Conservation (phyloP, 768 basidiomycete species). For the Lactarius sp. region DNA sequence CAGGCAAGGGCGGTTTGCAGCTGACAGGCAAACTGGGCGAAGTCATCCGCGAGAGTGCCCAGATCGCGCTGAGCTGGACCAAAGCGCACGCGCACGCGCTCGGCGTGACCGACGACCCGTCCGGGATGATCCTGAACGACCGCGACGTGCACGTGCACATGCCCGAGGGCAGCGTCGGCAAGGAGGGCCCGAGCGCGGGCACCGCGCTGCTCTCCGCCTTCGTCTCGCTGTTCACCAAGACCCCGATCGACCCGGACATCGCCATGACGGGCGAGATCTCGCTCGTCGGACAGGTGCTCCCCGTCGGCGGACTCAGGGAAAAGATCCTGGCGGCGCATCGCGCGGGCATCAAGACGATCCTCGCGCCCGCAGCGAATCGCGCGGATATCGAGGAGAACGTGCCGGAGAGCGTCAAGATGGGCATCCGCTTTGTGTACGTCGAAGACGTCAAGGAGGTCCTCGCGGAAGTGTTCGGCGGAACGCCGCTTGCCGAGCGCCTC, state of each 20-base stretch:
- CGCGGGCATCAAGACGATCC: conserved; percentile 89
- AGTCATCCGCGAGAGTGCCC: conserved; percentile 93
- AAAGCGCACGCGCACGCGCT: conserved; percentile 86
- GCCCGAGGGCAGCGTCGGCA: conserved; percentile 90
- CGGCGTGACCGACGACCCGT: conserved; percentile 69
- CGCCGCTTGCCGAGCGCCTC: conserved; percentile 57
- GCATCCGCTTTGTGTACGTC: conserved; percentile 93
- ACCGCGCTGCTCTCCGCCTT: conserved; percentile 90
- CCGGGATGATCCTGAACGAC: conserved; percentile 78
- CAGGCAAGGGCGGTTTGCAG: conserved; percentile 88
- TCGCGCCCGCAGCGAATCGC: conserved; percentile 83
- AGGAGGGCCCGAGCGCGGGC: conserved; percentile 96
- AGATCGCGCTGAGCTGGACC: conserved; percentile 92
- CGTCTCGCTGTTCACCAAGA: conserved; percentile 87
- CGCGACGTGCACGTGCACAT: conserved; percentile 94
- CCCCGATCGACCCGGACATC: conserved; percentile 78
- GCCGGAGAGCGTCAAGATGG: conserved; percentile 90
- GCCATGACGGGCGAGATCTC: conserved; percentile 99
- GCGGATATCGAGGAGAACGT: conserved; percentile 98
- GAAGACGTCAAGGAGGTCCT: conserved; percentile 89
- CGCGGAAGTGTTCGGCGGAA: conserved; percentile 75
- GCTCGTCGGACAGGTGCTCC: conserved; percentile 90
- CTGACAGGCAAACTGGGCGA: conserved; percentile 97
- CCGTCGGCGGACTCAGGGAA: conserved; percentile 94
- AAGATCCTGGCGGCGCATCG: conserved; percentile 97